A percentile compares a stretch with the other conserved stretches of the same genome.
These are phyloP conservation scores for Trichophyton simii DNA, from an alignment of 2,329 filamentous ascomycete species.

Conservation along the genomic window DNA sequence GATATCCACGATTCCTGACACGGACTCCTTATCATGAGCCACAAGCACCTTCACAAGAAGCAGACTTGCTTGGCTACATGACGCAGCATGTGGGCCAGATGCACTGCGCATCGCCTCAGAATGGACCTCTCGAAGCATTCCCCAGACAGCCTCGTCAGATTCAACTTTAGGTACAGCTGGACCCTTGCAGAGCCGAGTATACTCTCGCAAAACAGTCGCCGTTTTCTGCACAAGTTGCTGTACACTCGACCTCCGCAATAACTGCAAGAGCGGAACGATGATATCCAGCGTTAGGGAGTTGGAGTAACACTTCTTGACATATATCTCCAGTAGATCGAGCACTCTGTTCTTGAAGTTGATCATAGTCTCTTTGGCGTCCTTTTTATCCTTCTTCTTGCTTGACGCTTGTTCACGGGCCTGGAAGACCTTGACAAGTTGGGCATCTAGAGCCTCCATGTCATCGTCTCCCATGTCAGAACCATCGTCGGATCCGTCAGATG, in stretches of 20 bases:
- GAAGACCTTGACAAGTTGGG: conserved; percentile 74
- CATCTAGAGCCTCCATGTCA: conserved; percentile 83
- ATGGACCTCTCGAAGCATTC: conserved; percentile 55
- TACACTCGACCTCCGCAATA: conserved; percentile 63
- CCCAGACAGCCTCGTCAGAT: conserved; percentile 34
- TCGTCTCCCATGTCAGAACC: conserved; percentile 85
- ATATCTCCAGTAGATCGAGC: conserved; percentile 75
- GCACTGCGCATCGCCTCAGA: conserved; percentile 42
- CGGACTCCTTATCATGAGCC: conserved; percentile 37
- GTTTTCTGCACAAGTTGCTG: conserved; percentile 66
- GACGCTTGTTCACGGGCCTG: conserved; percentile 56
- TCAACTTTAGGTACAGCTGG: conserved; percentile 29
- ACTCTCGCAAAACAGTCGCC: conserved; percentile 57
- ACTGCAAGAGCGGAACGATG: conserved; percentile 61
- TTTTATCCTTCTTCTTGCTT: conserved; percentile 69
- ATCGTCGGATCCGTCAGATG: conserved; percentile 44
- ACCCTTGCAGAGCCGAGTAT: conserved; percentile 52
- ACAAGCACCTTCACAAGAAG: conserved; percentile 33
- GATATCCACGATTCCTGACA: conserved; percentile 47
- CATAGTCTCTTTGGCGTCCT: conserved; percentile 77
- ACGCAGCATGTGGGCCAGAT: conserved; percentile 59
- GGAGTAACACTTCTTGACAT: conserved; percentile 63
- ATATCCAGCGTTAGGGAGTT: conserved; percentile 56
- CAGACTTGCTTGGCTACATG: conserved; percentile 51
- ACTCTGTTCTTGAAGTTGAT: conserved; percentile 92